phyloP scores from a whole-genome alignment of 352 stramenopile species.

The Pythium brachiatum region DNA sequence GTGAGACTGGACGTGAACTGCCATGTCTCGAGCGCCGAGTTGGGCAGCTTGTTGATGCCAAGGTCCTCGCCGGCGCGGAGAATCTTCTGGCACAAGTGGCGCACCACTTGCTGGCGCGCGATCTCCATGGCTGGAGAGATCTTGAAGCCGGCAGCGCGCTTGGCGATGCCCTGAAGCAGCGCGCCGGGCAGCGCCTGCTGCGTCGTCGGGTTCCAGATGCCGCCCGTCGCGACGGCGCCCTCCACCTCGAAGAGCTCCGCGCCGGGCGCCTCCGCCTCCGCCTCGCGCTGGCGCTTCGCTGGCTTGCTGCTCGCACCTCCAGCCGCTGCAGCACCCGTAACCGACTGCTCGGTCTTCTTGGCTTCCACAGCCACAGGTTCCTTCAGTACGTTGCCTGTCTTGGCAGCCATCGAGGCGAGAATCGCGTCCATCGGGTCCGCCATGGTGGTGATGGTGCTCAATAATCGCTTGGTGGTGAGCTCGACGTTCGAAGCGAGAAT shows the following conservation, averaged over 20 bases:
- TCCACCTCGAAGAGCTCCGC: slow-evolving; percentile 1
- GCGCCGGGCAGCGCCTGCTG: slow-evolving; percentile 20
- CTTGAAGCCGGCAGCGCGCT: slow-evolving; percentile 13
- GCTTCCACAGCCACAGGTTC: slow-evolving; percentile 6
- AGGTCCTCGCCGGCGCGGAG: slow-evolving; percentile 61
- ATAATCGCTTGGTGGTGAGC: neutral
- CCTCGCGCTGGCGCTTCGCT: slow-evolving; percentile 26
- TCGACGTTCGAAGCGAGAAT: neutral
- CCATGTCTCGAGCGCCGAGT: slow-evolving; percentile 85
- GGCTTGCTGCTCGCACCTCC: neutral
- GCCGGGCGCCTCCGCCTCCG: neutral
- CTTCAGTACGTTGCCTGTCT: slow-evolving; percentile 63
- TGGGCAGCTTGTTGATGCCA: slow-evolving; percentile 73
- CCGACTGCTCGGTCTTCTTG: neutral
- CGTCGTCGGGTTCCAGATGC: slow-evolving; percentile 29
- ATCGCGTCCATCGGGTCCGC: slow-evolving; percentile 67
- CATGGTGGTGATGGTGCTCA: slow-evolving; percentile 7
- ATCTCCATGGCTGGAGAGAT: slow-evolving; percentile 63
- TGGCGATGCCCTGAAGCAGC: slow-evolving; percentile 19
- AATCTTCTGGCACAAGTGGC: slow-evolving; percentile 68
- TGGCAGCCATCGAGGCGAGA: slow-evolving; percentile 73
- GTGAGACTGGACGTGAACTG: slow-evolving; percentile 78
- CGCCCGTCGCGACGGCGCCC: neutral
- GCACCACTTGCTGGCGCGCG: slow-evolving; percentile 62
- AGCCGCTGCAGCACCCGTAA: neutral